Conservation (phyloP, 2,329 filamentous ascomycete genomes). For the Tolypocladium tundrense region DNA sequence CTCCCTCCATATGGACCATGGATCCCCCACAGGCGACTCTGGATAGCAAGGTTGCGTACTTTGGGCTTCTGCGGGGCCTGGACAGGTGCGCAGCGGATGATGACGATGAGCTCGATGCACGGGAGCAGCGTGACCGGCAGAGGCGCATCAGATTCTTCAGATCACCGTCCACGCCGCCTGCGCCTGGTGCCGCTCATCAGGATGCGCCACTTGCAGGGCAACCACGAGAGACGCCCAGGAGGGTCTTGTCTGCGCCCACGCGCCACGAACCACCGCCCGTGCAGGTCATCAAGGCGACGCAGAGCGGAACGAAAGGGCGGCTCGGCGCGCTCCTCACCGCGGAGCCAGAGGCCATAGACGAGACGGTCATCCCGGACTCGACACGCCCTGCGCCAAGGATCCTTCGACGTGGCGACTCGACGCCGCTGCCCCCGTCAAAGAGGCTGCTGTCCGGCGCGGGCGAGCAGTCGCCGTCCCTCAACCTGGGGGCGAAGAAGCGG, state of each 20-base stretch:
- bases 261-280: background rate
- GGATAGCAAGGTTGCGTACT: slow-evolving; percentile 35
- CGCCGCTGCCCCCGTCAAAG: slow-evolving; percentile 15
- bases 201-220: background rate
- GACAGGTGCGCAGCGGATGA: slow-evolving; percentile 10
- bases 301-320: slow-evolving; percentile 13
- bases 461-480: slow-evolving; percentile 14
- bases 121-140: slow-evolving; percentile 23
- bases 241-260: slow-evolving; percentile 4
- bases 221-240: slow-evolving; percentile 6
- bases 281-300: slow-evolving; percentile 20
- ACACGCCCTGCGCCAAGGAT: slow-evolving; percentile 7
- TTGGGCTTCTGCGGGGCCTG: slow-evolving; percentile 27
- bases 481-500: slow-evolving; percentile 28
- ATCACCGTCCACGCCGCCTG: background rate
- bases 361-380: slow-evolving; percentile 18
- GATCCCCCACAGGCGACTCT: slow-evolving; percentile 9
- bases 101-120: slow-evolving; percentile 16
- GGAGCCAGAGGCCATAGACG: slow-evolving; percentile 9
- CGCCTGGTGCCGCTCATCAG: background rate
- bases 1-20: background rate
- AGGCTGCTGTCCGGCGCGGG: slow-evolving; percentile 1
- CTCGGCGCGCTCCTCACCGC: slow-evolving; percentile 8
- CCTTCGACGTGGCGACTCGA: slow-evolving; percentile 17
- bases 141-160: slow-evolving; percentile 18